Evolutionary conservation across 139 green algal genomes (phyloP).

Genomic region (Diplosphaera chodatii): DNA sequence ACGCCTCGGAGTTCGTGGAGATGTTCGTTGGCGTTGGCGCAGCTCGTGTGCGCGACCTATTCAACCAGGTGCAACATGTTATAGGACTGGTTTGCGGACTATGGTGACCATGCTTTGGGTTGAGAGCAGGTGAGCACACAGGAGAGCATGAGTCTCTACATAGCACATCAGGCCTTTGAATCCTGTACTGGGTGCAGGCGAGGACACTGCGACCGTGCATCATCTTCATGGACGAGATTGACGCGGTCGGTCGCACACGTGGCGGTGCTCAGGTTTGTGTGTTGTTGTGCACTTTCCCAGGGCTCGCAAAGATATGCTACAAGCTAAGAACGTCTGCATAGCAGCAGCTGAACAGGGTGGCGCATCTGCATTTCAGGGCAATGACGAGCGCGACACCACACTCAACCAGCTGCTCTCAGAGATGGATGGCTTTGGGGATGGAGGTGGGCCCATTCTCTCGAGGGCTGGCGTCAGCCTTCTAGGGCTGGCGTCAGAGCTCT

Average conservation of each 20-base stretch:
- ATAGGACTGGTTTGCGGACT: background rate
- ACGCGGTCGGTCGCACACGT: constrained; percentile 75
- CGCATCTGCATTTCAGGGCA: constrained; percentile 28
- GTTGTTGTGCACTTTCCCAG: no score
- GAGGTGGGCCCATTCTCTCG: background rate
- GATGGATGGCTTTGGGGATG: constrained; percentile 85
- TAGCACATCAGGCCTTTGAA: no score
- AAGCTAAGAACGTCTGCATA: no score
- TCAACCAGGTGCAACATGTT: constrained; percentile 48
- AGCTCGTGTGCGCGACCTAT: constrained; percentile 90
- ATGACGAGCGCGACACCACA: constrained; percentile 92
- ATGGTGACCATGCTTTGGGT: background rate
- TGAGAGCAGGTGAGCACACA: no score
- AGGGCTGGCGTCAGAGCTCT: no score
- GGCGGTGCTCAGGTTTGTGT: constrained; percentile 31
- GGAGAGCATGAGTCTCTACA: no score
- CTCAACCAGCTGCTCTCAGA: constrained; percentile 91
- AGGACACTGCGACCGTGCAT: constrained; percentile 76
- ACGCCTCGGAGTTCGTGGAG: constrained; percentile 95
- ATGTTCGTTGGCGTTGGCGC: constrained; percentile 98
- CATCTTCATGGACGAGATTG: constrained; percentile 97
- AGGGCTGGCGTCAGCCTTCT: no score
- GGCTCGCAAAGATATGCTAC: no score
- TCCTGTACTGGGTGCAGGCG: no score
- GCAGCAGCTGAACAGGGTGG: no score